Conservation (phyloP, 2,329 filamentous ascomycete species). For the Clonostachys chloroleuca region DNA sequence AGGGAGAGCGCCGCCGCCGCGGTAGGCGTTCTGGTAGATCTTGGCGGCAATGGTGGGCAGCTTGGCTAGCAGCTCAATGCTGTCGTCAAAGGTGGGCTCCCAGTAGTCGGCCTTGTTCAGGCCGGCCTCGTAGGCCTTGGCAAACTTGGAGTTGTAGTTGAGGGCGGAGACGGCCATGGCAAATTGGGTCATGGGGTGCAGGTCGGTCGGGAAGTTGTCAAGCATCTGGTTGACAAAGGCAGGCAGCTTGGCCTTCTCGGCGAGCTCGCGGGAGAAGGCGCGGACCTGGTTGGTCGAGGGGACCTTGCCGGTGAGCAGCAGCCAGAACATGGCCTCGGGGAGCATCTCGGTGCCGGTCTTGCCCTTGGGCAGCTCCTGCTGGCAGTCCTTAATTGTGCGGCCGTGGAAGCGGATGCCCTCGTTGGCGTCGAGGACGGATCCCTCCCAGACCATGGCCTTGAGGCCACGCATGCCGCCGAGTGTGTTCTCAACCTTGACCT, state of each 20-base stretch:
- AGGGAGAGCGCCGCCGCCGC: conserved; percentile 68
- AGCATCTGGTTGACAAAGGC: conserved; percentile 83
- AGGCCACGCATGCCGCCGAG: conserved; percentile 96
- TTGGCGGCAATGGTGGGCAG: conserved; percentile 94
- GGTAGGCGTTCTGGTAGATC: conserved; percentile 92
- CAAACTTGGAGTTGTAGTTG: conserved; percentile 91
- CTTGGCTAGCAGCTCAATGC: conserved; percentile 90
- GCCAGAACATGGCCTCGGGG: conserved; percentile 99
- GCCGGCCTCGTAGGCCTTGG: conserved; percentile 86
- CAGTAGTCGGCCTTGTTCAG: conserved; percentile 96
- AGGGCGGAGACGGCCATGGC: conserved; percentile 93
- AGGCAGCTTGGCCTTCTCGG: conserved; percentile 79
- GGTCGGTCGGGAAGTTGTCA: conserved; percentile 79
- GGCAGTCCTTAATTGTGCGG: conserved; percentile 96
- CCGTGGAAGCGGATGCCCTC: conserved; percentile 98
- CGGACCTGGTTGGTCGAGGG: conserved; percentile 80
- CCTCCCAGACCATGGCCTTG: conserved; percentile 98
- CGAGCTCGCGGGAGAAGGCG: conserved; percentile 77
- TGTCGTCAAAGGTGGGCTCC: conserved; percentile 97
- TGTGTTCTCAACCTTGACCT: conserved; percentile 90
- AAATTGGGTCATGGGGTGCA: conserved; percentile 98
- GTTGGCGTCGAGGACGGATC: conserved; percentile 91
- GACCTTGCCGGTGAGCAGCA: conserved; percentile 88
- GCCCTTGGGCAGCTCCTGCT: conserved; percentile 88
- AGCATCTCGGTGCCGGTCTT: conserved; percentile 93